phyloP scores from a whole-genome alignment of 257 asterid genomes.

The Prunella vulgaris region DNA sequence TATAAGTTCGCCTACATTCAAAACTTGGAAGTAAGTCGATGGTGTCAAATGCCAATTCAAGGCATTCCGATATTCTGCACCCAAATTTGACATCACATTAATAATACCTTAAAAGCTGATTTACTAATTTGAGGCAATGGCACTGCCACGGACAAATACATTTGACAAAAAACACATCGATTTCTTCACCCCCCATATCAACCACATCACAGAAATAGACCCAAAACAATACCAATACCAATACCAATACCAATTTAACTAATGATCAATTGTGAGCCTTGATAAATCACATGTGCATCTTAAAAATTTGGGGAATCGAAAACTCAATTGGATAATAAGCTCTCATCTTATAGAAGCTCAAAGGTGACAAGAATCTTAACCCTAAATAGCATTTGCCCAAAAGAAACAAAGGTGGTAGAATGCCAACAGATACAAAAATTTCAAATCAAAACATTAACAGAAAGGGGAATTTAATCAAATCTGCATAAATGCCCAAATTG shows the following conservation, averaged over 20 bases:
- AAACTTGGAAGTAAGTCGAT: not conserved
- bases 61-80: constrained; percentile 5
- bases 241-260: not conserved
- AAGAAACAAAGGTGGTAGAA: constrained; percentile 32
- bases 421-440: constrained; percentile 8
- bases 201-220: constrained; percentile 7
- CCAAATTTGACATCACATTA: not conserved
- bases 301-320: not conserved
- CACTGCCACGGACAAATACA: not conserved
- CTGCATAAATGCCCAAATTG: too few species aligned
- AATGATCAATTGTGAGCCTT: too few species aligned
- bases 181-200: constrained; percentile 9
- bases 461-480: constrained; percentile 26
- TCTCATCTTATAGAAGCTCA: constrained; percentile 20
- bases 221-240: too few species aligned
- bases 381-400: constrained; percentile 18
- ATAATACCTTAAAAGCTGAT: not conserved
- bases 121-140: not conserved
- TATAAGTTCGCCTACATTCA: not conserved
- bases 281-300: too few species aligned
- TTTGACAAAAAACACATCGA: constrained; percentile 12
- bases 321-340: constrained; percentile 15
- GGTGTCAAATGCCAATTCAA: not conserved
- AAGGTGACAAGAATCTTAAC: constrained; percentile 30
- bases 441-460: constrained; percentile 8